A percentile compares a stretch with the other conserved stretches of the same genome.
Evolutionary conservation across 2,329 filamentous ascomycete genomes (phyloP).

Genomic region (Epichloe scottii): DNA sequence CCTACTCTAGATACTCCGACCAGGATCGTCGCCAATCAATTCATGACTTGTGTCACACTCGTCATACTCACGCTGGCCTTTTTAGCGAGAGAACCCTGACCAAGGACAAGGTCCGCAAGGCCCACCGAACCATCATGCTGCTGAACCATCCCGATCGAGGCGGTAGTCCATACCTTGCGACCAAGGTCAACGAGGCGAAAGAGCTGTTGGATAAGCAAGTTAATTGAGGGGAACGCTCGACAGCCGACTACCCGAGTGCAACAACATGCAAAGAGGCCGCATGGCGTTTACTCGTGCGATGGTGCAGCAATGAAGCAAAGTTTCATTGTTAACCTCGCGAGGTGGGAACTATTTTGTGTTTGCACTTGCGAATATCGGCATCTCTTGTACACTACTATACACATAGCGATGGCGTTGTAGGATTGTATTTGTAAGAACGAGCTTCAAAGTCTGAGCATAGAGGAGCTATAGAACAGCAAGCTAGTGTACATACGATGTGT

Average conservation of each 20-base stretch:
- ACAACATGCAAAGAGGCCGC: no score
- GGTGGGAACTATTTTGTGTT: no score
- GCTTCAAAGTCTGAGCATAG: slow-evolving; percentile 4
- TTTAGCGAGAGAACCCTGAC: slow-evolving; percentile 71
- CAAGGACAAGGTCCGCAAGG: slow-evolving; percentile 90
- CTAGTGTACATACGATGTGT: background rate
- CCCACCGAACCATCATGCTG: slow-evolving; percentile 90
- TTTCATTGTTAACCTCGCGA: no score
- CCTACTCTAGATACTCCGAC: no score
- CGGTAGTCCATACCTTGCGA: slow-evolving; percentile 89
- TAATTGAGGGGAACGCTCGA: slow-evolving; percentile 9
- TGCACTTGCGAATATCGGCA: background rate
- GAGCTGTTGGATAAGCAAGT: slow-evolving; percentile 72
- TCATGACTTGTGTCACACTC: no score
- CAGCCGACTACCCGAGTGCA: background rate
- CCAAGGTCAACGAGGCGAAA: slow-evolving; percentile 97
- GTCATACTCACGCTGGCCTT: background rate
- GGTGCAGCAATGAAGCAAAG: no score
- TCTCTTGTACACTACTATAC: slow-evolving; percentile 25
- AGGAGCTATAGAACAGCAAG: background rate
- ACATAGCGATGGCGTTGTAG: slow-evolving; percentile 32
- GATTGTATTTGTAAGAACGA: slow-evolving; percentile 14
- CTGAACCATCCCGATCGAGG: slow-evolving; percentile 96
- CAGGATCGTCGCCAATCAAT: no score
- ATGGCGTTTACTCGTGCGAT: no score